Evolutionary conservation across 2,329 filamentous ascomycete species (phyloP).

Genomic region (Neoascochyta sp.): DNA sequence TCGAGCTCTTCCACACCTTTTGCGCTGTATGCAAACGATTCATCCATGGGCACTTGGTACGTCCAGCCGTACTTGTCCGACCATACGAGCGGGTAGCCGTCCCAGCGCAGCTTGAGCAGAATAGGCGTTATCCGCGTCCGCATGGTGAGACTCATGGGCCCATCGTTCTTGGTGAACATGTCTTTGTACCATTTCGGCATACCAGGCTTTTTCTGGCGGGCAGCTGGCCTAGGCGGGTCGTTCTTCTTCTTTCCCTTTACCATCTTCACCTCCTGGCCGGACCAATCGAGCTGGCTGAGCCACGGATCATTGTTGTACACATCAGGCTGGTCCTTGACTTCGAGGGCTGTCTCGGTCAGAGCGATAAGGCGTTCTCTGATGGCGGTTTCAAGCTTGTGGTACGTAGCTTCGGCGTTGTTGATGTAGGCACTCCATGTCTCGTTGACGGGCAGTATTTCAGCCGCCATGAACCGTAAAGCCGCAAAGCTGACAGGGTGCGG

Average conservation of each 20-base stretch:
- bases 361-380: constrained; percentile 71
- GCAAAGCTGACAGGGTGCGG: constrained; percentile 97
- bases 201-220: constrained; percentile 86
- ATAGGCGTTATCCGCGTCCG: constrained; percentile 84
- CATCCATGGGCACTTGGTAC: constrained; percentile 66
- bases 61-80: constrained; percentile 92
- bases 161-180: constrained; percentile 67
- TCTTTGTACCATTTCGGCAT: constrained; percentile 97
- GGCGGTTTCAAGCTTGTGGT: constrained; percentile 69
- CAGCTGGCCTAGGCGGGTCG: constrained; percentile 71
- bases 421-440: constrained; percentile 85
- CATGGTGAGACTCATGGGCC: constrained; percentile 73
- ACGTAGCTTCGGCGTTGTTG: constrained; percentile 77
- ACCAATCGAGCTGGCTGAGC: constrained; percentile 93
- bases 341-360: constrained; percentile 72
- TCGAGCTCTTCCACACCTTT: constrained; percentile 72
- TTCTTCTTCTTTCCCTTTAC: constrained; percentile 85
- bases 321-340: constrained; percentile 65
- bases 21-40: constrained; percentile 62
- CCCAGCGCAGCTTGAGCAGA: constrained; percentile 80
- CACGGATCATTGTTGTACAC: constrained; percentile 79
- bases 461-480: constrained; percentile 85
- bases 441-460: constrained; percentile 87
- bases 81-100: constrained; percentile 86
- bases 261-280: constrained; percentile 86